Base-by-base conservation (phyloP, 805 yeast genomes). In the Hanseniaspora guilliermondii region DNA sequence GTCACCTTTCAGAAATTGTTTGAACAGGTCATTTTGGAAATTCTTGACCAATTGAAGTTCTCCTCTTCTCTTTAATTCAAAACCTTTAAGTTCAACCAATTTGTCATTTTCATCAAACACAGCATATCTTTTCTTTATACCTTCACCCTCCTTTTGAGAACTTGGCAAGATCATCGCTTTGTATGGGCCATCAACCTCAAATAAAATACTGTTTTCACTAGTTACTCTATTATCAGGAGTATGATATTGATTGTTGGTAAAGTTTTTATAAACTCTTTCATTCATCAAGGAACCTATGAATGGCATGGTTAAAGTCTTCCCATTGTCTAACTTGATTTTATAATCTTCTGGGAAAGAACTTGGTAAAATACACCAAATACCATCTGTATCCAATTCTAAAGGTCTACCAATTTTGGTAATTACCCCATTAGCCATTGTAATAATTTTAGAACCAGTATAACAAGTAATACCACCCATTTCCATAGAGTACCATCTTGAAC, bases 381-480 rank as follows among this genome's bases (percentile, higher is more conserved):
- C 99, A 75, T 93, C 99, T 0, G 99, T 93, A 69, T 93, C 99
- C 59, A 93, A 76, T 64, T 93, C 99, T 57, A 93, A 72, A 0
- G 98, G 98, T 61, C 97, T 76, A 1, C 99, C 99, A 4, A 94
- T 71, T 62, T 96, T 73, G 65, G 91, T 97, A 14, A 93, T 96
- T 56, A 93, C 71, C 0, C 84, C 71, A 58, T 97, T 75, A 0
- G 99, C 99, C 93, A 91, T 85, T 69, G 94, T 97, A 72, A 93
- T 93, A 61, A 93, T 93, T 0, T 95, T 87, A 0, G 98, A 96
- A 53, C 99, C 99, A 0, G 98, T 93, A 48, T 89, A 74, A 75
- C 98, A 94, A 0, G 99, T 93, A 19, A 93, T 93, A 58, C 99
- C 99, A 0, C 98, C 99, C 98, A 94, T 93, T 68, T 93, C 98